phyloP scores from a whole-genome alignment of 768 basidiomycete genomes.

The Pilatotrama ljubarskyi region DNA sequence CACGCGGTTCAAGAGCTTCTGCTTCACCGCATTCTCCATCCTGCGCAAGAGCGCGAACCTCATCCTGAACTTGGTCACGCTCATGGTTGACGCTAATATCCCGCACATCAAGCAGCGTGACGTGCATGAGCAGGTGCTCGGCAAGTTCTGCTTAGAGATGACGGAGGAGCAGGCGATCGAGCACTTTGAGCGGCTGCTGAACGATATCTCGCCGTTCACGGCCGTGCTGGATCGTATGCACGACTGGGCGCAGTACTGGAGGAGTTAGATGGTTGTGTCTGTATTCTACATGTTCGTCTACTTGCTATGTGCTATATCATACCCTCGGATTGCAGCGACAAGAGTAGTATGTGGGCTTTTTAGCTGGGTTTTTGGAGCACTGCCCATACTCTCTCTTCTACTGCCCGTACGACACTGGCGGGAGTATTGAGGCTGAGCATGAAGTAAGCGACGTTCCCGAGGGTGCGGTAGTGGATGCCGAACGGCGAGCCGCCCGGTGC shows the following conservation, averaged over 20 bases:
- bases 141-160: slow-evolving; percentile 93
- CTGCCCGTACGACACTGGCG: slow-evolving; percentile 48
- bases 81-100: slow-evolving; percentile 98
- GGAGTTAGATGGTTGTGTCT: slow-evolving; percentile 46
- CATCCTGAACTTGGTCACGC: slow-evolving; percentile 90
- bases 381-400: slow-evolving; percentile 58
- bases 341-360: neutral
- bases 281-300: neutral
- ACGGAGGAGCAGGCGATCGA: slow-evolving; percentile 98
- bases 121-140: slow-evolving; percentile 88
- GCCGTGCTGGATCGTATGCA: slow-evolving; percentile 94
- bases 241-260: slow-evolving; percentile 87
- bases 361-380: neutral
- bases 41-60: slow-evolving; percentile 96
- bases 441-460: slow-evolving; percentile 92
- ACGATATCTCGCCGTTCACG: slow-evolving; percentile 93
- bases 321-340: neutral
- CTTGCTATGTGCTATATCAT: neutral
- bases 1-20: slow-evolving; percentile 92
- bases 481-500: slow-evolving; percentile 58
- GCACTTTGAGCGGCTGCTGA: slow-evolving; percentile 90
- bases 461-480: slow-evolving; percentile 80
- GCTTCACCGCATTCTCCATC: slow-evolving; percentile 97
- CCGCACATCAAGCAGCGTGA: slow-evolving; percentile 94
- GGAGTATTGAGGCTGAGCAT: slow-evolving; percentile 85